Base-by-base conservation (phyloP, 345 rosid species). In the Populus deltoides region DNA sequence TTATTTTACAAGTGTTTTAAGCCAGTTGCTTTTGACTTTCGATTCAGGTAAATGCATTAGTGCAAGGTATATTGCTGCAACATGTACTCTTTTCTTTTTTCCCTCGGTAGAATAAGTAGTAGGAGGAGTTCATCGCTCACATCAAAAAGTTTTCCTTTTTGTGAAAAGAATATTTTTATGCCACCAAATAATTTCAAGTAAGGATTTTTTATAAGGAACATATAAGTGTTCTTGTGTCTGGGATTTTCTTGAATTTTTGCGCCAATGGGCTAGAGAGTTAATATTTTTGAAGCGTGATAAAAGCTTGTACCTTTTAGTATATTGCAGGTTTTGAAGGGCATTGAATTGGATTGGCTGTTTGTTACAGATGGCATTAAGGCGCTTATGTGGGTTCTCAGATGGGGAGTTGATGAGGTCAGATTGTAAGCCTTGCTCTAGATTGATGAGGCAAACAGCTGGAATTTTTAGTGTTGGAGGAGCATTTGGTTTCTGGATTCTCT, bases 341-440 rank as follows among this genome's bases (percentile, higher is more conserved):
- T 59, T 17, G 70, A 75, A 29, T 66, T 65, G 47, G 33, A 75
- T 47, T 45, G 20, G 25, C 9, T 38, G 69, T 3, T 47, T 12
- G 53, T 16, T 3, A 59, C 6, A 74, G 79, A 93, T 91, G 98
- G 90, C 96, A 4, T 75, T 93, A 78, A 87, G 97, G 78, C 92
- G 78, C 73, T 71, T 73, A 68, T 82, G 89, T 70, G 94, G 98
- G 72, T 90, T 80, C 82, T 91, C 98, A 4, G 94, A 93, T 33
- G 98, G 94, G 49, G 92, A 92, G 78, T 62, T 93, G 53, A 93
- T 92, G 98, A 88, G 93, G 73, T 85, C 97, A 16, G 98, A 92
- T 81, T 83, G 87, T 25, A 93, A 92, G 73, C 97, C 98, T 69
- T 93, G 97, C 84, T 87, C 93, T 18, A 90, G 89, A 81, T 68